phyloP scores from a whole-genome alignment of 371 early-diverging fungal genomes.

The Coemansia sp. region DNA sequence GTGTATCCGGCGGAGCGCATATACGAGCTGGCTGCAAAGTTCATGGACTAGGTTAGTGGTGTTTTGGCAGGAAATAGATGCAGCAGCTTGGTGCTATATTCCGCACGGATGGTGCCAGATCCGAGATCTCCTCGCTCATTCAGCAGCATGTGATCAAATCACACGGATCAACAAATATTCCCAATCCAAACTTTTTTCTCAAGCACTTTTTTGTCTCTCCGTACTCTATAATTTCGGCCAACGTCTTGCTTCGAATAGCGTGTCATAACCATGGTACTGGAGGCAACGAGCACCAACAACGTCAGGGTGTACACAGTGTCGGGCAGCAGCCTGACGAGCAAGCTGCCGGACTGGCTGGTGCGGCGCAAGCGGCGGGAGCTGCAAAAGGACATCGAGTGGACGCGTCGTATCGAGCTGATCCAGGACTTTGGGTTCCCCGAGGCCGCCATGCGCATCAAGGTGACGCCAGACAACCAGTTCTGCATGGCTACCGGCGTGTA shows the following conservation, averaged over 20 bases:
- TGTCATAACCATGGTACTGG: conserved; percentile 61
- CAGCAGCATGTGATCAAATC: too few relatives aligned
- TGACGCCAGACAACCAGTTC: conserved; percentile 84
- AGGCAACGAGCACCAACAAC: conserved; percentile 80
- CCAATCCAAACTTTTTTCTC: too few relatives aligned
- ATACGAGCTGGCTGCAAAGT: conserved; percentile 42
- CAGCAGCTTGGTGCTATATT: too few relatives aligned
- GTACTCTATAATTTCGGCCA: too few relatives aligned
- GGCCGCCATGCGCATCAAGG: conserved; percentile 82
- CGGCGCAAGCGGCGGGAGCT: conserved; percentile 79
- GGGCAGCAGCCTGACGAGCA: conserved; percentile 70
- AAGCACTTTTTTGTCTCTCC: too few relatives aligned
- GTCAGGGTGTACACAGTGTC: conserved; percentile 93
- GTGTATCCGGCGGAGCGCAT: conserved; percentile 69
- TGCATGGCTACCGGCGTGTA: conserved; percentile 97
- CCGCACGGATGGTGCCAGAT: too few relatives aligned
- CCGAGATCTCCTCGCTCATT: too few relatives aligned
- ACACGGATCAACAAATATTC: too few relatives aligned
- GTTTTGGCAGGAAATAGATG: too few relatives aligned
- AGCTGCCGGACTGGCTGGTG: conserved; percentile 94
- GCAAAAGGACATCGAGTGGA: conserved; percentile 86
- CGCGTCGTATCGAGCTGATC: conserved; percentile 87
- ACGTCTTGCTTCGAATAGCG: too few relatives aligned
- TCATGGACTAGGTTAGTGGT: conserved; percentile 12
- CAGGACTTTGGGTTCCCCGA: conserved; percentile 99